Conservation (phyloP, 208 protist genomes). For the Borovskyia barvae region DNA sequence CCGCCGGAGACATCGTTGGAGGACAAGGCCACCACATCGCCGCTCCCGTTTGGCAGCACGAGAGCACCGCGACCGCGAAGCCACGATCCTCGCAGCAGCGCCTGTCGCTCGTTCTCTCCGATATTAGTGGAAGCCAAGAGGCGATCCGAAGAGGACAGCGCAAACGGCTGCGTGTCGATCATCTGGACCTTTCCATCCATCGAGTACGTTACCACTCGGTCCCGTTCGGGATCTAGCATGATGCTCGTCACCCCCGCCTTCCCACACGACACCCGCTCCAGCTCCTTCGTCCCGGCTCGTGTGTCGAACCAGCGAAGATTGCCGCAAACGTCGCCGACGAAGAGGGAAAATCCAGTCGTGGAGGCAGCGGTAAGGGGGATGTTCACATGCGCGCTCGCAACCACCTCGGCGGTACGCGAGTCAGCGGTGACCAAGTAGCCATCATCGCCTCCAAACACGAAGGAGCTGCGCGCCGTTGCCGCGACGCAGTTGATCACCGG, state of each 20-base stretch:
- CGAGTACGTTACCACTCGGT: constrained; percentile 45
- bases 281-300: constrained; percentile 28
- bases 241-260: constrained; percentile 34
- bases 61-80: constrained; percentile 3
- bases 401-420: constrained; percentile 9
- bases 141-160: constrained; percentile 47
- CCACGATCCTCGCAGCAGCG: constrained; percentile 50
- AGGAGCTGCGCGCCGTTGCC: constrained; percentile 1
- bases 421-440: constrained; percentile 63
- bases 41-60: constrained; percentile 27
- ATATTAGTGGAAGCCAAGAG: constrained; percentile 34
- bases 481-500: constrained; percentile 77
- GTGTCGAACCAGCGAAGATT: constrained; percentile 64
- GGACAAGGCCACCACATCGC: constrained; percentile 17
- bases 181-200: constrained; percentile 42
- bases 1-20: constrained; percentile 20
- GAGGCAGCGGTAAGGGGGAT: constrained; percentile 56
- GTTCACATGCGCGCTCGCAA: constrained; percentile 28
- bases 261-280: constrained; percentile 37
- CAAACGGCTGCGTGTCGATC: constrained; percentile 75
- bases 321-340: constrained; percentile 69
- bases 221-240: constrained; percentile 5
- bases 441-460: constrained; percentile 75
- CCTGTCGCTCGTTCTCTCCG: constrained; percentile 27
- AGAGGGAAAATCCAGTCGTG: constrained; percentile 42